Evolutionary conservation across 73 alveolate genomes (phyloP), one percentile per base, ranked within the genome.

Genomic region (Paramecium sexaurelia): DNA sequence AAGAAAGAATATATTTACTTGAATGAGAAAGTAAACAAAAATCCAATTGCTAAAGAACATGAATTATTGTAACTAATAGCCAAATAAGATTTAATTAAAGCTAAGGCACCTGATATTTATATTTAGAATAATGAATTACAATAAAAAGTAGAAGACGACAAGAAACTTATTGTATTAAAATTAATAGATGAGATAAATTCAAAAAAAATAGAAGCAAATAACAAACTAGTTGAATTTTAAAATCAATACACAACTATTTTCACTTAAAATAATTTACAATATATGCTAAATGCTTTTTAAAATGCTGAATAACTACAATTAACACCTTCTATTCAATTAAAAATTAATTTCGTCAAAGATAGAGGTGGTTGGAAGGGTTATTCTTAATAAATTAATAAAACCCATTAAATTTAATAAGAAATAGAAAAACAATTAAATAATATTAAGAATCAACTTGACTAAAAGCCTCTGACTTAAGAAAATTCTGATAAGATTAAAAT

Each of bases 311-410:
- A 35, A 35, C 26, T 71, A n/a, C 13, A 71, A 33, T n/a, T 71
- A 71, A 19, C 86, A n/a, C 57, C 55, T 27, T 71, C 86, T 3
- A 35, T 71, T 8, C 11, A 71, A 33, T 4, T 2, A 19, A 17
- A 27, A 6, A 61, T 71, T 3, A 19, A 71, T 17, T 71, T 71
- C 13, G 35, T 71, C 5, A 71, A 36, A 37, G 32, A 33, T 11
- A 71, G 56, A 33, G 86, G 86, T 0, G 86, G 86, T 9, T 71
- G 35, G 55, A 71, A 71, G 19, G 86, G 86, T 1, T 71, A 20
- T 71, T 13, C 20, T n/a, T 10, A 71, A 71, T 71, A 71, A 20
- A 29, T 71, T 26, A 32, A 61, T 9, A 61, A 29, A 26, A 24
- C 26, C 3, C 39, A 61, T 26, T 13, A 26, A 29, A 0, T 61